A percentile compares a stretch with the other conserved stretches of the same genome.
phyloP scores from a whole-genome alignment of 179 eudicot species.

The Nepenthes alata region DNA sequence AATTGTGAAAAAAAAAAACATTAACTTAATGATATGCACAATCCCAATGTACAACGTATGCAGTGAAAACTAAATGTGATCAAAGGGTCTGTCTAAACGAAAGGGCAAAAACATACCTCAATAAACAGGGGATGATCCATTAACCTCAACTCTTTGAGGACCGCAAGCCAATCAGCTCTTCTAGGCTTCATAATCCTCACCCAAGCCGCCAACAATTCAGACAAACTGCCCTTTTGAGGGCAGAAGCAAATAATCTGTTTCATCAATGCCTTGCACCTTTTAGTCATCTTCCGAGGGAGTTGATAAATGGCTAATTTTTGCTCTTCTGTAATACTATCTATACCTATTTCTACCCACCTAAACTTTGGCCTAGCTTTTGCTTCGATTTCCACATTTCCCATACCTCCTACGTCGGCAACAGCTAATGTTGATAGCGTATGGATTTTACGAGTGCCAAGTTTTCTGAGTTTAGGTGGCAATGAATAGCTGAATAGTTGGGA shows the following conservation, averaged over 20 bases:
- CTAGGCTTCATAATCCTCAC: conserved; percentile 61
- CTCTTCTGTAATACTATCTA: conserved; percentile 27
- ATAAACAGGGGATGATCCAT: conserved; percentile 51
- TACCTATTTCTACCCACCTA: conserved; percentile 41
- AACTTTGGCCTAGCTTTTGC: conserved; percentile 17
- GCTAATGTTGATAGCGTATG: not conserved
- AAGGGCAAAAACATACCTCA: conserved; percentile 16
- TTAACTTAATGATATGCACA: too few species aligned
- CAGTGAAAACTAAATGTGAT: too few species aligned
- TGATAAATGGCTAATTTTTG: conserved; percentile 35
- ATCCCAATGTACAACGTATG: too few species aligned
- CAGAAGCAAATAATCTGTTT: conserved; percentile 60
- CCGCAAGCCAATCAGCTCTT: conserved; percentile 82
- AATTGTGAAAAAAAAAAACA: too few species aligned
- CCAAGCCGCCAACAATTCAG: conserved; percentile 52
- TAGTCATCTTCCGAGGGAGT: conserved; percentile 60
- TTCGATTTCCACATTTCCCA: not conserved
- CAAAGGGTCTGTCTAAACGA: too few species aligned
- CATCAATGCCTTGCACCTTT: conserved; percentile 63
- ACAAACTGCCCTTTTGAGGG: conserved; percentile 32
- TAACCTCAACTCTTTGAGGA: conserved; percentile 51
- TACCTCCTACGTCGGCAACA: not conserved
- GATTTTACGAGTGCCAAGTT: not conserved
- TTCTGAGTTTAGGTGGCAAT: not conserved
- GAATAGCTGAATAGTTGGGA: not conserved